phyloP scores from a whole-genome alignment of 352 stramenopile species.

The Phytophthora hybrid region DNA sequence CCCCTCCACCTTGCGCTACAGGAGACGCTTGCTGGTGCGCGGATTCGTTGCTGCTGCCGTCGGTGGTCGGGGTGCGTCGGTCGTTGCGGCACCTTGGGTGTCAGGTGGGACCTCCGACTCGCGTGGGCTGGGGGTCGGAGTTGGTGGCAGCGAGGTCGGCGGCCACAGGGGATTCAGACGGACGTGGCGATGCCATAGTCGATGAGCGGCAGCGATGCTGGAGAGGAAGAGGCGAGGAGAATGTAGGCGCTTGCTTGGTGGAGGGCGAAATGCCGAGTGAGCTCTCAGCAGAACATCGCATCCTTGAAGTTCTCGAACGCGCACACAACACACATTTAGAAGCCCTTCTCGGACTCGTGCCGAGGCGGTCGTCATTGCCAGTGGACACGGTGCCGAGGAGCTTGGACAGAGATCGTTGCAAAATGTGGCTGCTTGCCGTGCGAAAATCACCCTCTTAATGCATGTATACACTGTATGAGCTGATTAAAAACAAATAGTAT shows the following conservation, averaged over 20 bases:
- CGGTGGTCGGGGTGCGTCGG: not conserved
- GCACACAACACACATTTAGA: constrained; percentile 52
- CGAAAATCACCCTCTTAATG: no score
- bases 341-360: constrained; percentile 61
- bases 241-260: not conserved
- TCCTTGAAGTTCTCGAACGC: constrained; percentile 73
- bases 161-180: not conserved
- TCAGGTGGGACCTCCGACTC: not conserved
- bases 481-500: no score
- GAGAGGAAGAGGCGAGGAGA: not conserved
- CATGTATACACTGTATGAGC: no score
- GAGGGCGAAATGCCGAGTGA: not conserved
- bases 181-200: not conserved
- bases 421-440: no score
- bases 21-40: not conserved
- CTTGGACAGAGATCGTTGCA: no score
- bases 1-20: not conserved
- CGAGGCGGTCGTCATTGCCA: no score
- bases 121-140: not conserved
- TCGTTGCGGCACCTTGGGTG: not conserved
- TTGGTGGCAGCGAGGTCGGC: not conserved
- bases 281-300: constrained; percentile 43
- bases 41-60: not conserved
- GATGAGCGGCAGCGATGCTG: not conserved
- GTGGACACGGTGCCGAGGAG: no score